phyloP scores from a whole-genome alignment of 495 filamentous ascomycete genomes.

The Clohesyomyces aquaticus region DNA sequence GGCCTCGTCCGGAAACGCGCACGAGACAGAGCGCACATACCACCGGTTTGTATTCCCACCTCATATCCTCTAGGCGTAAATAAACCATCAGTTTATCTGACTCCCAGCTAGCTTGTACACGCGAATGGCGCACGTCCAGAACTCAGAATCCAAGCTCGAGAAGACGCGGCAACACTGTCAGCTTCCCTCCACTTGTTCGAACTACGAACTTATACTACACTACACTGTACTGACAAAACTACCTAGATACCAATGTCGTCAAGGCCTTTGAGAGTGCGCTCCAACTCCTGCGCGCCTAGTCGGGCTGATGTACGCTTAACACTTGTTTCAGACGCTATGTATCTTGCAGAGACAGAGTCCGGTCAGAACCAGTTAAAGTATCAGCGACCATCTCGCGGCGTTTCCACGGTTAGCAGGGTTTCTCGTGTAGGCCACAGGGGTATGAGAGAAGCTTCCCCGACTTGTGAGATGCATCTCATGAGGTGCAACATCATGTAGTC shows the following conservation, averaged over 20 bases:
- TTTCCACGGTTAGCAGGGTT: no score
- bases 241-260: constrained; percentile 71
- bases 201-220: not conserved
- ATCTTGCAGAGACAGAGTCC: constrained; percentile 1
- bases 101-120: constrained; percentile 65
- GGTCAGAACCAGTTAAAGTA: no score
- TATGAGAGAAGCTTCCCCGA: not conserved
- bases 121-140: constrained; percentile 71
- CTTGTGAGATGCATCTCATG: not conserved
- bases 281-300: constrained; percentile 59
- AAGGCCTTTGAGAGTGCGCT: constrained; percentile 80
- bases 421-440: not conserved
- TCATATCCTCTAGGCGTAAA: not conserved
- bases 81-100: constrained; percentile 1
- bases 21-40: constrained; percentile 70
- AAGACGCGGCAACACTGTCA: constrained; percentile 76
- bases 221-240: no score
- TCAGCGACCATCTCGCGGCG: no score
- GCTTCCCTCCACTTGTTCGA: constrained; percentile 37
- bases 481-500: not conserved
- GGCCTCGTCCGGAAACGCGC: constrained; percentile 64
- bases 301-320: constrained; percentile 17
- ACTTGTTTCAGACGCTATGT: constrained; percentile 29
- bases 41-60: constrained; percentile 57
- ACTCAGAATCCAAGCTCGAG: constrained; percentile 66